Conservation (phyloP, 1,284 basidiomycete genomes). For the Cryptococcus sp. region DNA sequence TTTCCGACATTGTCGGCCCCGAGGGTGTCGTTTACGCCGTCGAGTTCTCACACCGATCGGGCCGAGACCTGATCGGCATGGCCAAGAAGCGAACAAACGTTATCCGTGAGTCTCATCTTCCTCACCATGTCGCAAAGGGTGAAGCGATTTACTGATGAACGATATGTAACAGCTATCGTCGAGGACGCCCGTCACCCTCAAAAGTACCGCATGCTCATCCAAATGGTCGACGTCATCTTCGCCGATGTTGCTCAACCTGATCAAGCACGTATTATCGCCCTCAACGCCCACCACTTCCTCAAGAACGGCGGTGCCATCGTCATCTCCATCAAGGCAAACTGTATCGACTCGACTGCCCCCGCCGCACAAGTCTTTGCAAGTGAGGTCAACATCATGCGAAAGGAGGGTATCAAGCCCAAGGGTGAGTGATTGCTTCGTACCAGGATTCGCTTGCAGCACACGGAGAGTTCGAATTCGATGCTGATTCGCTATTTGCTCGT, state of each 20-base stretch:
- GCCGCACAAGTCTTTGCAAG: conserved; percentile 87
- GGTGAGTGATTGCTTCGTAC: no score
- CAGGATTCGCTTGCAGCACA: no score
- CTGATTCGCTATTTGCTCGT: conserved; percentile 34
- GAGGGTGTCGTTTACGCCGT: conserved; percentile 98
- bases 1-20: conserved; percentile 96
- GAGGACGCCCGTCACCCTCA: conserved; percentile 95
- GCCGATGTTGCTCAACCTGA: conserved; percentile 98
- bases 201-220: conserved; percentile 92
- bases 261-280: conserved; percentile 91
- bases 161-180: conserved; percentile 73
- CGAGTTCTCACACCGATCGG: conserved; percentile 95
- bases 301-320: conserved; percentile 91
- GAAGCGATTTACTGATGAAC: background rate
- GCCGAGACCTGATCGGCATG: conserved; percentile 98
- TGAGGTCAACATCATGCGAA: conserved; percentile 83
- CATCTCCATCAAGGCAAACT: conserved; percentile 99
- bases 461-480: background rate
- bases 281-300: conserved; percentile 95
- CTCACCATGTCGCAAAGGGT: background rate
- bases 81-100: conserved; percentile 99
- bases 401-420: conserved; percentile 82
- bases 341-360: conserved; percentile 92
- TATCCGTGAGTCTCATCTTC: conserved; percentile 69
- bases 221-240: conserved; percentile 93